Evolutionary conservation across 805 yeast genomes (phyloP), one percentile per base, ranked within the genome.

Genomic region (Metahyphopichia silvanorum): DNA sequence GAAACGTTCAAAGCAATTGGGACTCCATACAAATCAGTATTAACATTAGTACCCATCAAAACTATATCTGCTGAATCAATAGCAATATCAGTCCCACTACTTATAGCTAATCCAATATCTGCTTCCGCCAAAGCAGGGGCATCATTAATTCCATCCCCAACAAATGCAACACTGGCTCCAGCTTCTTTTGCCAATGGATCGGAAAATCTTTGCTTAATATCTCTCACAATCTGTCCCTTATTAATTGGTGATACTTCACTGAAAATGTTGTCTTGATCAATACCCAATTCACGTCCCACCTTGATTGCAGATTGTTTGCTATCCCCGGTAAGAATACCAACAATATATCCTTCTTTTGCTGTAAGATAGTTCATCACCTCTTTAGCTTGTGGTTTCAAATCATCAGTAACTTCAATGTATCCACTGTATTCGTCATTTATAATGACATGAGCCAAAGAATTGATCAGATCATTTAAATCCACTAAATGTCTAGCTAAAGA

Each of bases 111-210:
- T 16, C 98, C 98, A 13, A 93, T 61, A 44, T 88, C 86, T 1
- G 96, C 84, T 35, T 82, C 74, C 1, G 86, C 95, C 34, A 93
- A 70, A 0, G 98, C 98, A 0, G 98, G 97, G 0, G 98, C 95
- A 55, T 93, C 99, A 57, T 93, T 93, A 44, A 93, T 86, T 38
- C 99, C 99, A 60, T 93, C 99, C 23, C 99, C 99, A 15, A 93
- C 82, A 69, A 94, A 88, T 5, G 89, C 91, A 4, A 53, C 60
- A 27, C 60, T 53, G 7, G 14, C 13, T 10, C 25, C 25, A 9
- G 25, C 24, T 5, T 46, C 40, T 2, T 60, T 60, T 1, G 69
- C 68, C n/a, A n/a, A n/a, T n/a, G n/a, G n/a, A n/a, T n/a, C n/a
- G n/a, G n/a, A n/a, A 26, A 51, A 55, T 12, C 67, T 63, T 11